Conservation (phyloP, 441 rosid genomes). For the Erodium texanum region DNA sequence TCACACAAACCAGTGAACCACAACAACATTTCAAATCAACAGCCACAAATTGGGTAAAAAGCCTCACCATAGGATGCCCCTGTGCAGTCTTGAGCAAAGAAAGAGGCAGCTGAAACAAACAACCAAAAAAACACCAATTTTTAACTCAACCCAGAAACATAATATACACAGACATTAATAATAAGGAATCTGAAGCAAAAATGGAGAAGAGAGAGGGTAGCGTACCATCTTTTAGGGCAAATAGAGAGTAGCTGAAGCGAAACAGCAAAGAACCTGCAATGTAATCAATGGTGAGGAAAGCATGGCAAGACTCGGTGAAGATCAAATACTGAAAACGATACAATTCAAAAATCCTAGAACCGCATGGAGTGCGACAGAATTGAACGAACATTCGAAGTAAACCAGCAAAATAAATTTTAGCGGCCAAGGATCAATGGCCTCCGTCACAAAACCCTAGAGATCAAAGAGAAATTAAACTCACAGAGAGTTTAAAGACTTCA, state of each 20-base stretch:
- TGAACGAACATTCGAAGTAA: not conserved
- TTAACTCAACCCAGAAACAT: not conserved
- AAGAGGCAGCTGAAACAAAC: constrained; percentile 70
- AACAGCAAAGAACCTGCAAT: not conserved
- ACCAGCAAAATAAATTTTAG: not conserved
- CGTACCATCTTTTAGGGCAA: constrained; percentile 2
- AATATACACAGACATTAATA: not conserved
- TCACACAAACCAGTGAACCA: constrained; percentile 20
- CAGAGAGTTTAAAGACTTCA: not conserved
- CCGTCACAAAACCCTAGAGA: not conserved
- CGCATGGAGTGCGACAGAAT: not conserved
- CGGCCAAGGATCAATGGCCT: not conserved
- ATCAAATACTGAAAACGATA: not conserved
- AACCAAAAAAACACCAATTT: not conserved
- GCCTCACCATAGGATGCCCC: constrained; percentile 88
- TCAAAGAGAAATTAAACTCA: not conserved
- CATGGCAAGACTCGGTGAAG: not conserved
- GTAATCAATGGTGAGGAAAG: not conserved
- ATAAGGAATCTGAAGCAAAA: not conserved
- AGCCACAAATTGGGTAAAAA: not conserved
- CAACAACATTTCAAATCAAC: not conserved
- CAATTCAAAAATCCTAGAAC: not conserved
- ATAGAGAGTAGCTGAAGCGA: not conserved
- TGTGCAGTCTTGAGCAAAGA: constrained; percentile 89
- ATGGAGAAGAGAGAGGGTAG: not conserved